Evolutionary conservation across 2,329 filamentous ascomycete genomes (phyloP).

Genomic region (Neospermospora avenae): DNA sequence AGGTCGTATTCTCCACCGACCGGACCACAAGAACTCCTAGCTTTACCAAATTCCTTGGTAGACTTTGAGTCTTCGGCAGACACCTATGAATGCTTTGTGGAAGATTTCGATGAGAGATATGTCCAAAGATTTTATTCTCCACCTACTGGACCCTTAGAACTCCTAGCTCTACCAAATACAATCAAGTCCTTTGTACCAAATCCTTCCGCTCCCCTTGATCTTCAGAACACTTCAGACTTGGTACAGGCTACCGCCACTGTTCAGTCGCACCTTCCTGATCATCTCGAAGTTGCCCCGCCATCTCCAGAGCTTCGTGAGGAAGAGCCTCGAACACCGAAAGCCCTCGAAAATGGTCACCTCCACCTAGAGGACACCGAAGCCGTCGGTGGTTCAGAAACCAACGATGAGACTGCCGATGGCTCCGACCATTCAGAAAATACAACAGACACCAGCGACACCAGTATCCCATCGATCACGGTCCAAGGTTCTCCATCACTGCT

Average conservation of each 20-base stretch:
- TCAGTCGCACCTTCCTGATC: neutral
- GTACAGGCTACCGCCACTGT: neutral
- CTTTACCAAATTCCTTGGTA: constrained; percentile 48
- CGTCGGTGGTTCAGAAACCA: constrained; percentile 21
- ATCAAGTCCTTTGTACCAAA: neutral
- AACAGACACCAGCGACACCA: constrained; percentile 8
- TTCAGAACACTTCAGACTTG: neutral
- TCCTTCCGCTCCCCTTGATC: neutral
- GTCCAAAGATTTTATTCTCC: constrained; percentile 10
- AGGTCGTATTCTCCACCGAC: constrained; percentile 10
- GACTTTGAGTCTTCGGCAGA: neutral
- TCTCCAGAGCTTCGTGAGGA: neutral
- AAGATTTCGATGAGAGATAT: constrained; percentile 5
- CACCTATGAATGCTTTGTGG: neutral
- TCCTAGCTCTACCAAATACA: constrained; percentile 18
- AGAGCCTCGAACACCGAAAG: neutral
- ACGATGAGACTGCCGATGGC: constrained; percentile 18
- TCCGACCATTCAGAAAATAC: constrained; percentile 23
- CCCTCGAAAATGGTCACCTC: constrained; percentile 6
- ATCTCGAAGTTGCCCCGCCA: neutral
- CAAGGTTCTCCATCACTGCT: constrained; percentile 19
- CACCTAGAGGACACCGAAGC: constrained; percentile 11
- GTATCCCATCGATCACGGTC: constrained; percentile 13
- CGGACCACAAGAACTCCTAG: constrained; percentile 23
- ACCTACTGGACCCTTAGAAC: constrained; percentile 13